Percentiles rank a stretch among this genome's conserved stretches.
These are phyloP conservation scores for sunflower (Helianthus annuus) DNA, from an alignment of 129 eudicot species.

Conservation along the genomic window HanXRQr2.0-SUNRISE NC_035442.2:27130193-27130692, in stretches of 20 bases:
- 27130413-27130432: slow-evolving; percentile 76
- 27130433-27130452: slow-evolving; percentile 37
- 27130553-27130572: neutral
- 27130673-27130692: no score
- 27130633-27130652: no score
- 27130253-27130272: slow-evolving; percentile 78
- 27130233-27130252: slow-evolving; percentile 71
- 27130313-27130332: neutral
- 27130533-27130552: no score
- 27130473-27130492: no score
- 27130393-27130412: slow-evolving; percentile 75
- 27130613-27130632: no score
- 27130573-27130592: neutral
- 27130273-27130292: neutral
- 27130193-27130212: slow-evolving; percentile 64
- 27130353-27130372: slow-evolving; percentile 68
- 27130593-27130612: no score
- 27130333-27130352: neutral
- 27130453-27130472: neutral
- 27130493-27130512: neutral
- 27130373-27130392: slow-evolving; percentile 68
- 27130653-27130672: no score
- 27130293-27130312: neutral
- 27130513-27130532: neutral
- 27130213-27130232: slow-evolving; percentile 54